Conservation (phyloP, 352 stramenopile species). For the Pythium chondricola region DNA sequence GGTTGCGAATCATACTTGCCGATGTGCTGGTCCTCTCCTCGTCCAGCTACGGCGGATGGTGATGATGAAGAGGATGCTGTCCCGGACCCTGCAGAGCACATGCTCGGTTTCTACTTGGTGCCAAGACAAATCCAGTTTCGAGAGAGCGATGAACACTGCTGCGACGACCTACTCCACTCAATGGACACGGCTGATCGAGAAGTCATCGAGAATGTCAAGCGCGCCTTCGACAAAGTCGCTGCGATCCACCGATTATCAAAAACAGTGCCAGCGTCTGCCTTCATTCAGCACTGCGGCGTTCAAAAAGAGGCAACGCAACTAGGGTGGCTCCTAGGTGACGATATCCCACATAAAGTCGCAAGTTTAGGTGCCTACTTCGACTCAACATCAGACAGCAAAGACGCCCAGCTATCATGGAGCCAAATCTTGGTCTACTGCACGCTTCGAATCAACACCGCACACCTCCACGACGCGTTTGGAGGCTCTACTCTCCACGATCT, state of each 20-base stretch:
- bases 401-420: not conserved
- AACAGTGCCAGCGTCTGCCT: no score
- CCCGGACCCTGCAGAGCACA: slow-evolving; percentile 36
- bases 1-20: slow-evolving; percentile 39
- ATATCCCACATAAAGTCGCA: not conserved
- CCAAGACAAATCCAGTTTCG: slow-evolving; percentile 53
- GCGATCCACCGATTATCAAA: slow-evolving; percentile 4
- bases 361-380: not conserved
- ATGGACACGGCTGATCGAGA: slow-evolving; percentile 24
- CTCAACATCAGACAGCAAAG: not conserved
- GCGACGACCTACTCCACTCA: slow-evolving; percentile 37
- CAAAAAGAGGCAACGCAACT: not conserved
- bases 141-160: slow-evolving; percentile 39
- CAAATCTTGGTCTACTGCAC: not conserved
- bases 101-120: slow-evolving; percentile 53
- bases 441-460: not conserved
- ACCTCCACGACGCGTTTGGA: not conserved
- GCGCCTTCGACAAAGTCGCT: slow-evolving; percentile 24
- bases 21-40: slow-evolving; percentile 34
- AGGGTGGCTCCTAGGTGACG: no score
- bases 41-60: not conserved
- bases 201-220: slow-evolving; percentile 22
- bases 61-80: slow-evolving; percentile 11
- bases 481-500: not conserved
- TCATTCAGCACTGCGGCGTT: not conserved